A percentile compares a stretch with the other conserved stretches of the same genome.
Conservation (phyloP, 176 grass and related monocot species). For the Melocanna baccifera region DNA sequence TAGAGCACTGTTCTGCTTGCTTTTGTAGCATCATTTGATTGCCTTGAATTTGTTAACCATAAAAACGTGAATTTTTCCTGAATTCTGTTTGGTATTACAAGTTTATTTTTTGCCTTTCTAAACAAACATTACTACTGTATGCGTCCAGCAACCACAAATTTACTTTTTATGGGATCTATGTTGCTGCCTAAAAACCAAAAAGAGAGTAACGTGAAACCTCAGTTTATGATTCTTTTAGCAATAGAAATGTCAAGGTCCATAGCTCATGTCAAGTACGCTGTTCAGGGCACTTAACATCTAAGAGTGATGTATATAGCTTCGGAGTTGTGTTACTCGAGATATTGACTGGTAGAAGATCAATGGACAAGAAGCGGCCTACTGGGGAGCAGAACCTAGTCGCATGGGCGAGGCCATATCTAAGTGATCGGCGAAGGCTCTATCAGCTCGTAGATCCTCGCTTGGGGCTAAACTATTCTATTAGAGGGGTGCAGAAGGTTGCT, state of each 20-base stretch:
- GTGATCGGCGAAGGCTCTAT: slow-evolving; percentile 70
- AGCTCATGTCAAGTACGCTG: slow-evolving; percentile 21
- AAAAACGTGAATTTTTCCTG: not conserved
- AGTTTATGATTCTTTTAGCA: slow-evolving; percentile 10
- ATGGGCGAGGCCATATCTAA: slow-evolving; percentile 74
- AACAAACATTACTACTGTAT: not conserved
- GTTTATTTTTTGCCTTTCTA: not conserved
- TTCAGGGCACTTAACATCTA: slow-evolving; percentile 88
- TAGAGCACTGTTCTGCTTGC: not conserved
- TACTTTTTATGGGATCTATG: not conserved
- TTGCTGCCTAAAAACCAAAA: not conserved
- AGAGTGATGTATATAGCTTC: slow-evolving; percentile 84
- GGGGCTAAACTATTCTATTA: slow-evolving; percentile 81
- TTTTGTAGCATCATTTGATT: not conserved
- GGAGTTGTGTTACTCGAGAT: slow-evolving; percentile 92
- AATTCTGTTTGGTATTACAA: not conserved
- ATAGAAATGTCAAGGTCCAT: not conserved
- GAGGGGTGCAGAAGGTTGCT: slow-evolving; percentile 73
- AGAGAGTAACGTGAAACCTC: not conserved
- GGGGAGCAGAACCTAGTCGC: slow-evolving; percentile 80
- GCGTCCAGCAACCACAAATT: not conserved
- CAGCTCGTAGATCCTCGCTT: slow-evolving; percentile 88
- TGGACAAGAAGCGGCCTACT: slow-evolving; percentile 84
- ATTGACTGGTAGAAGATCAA: slow-evolving; percentile 71
- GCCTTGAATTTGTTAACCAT: not conserved